These are phyloP conservation scores for Botrytis fabae DNA, from an alignment of 2,329 filamentous ascomycete genomes.

Conservation along the genomic window DNA sequence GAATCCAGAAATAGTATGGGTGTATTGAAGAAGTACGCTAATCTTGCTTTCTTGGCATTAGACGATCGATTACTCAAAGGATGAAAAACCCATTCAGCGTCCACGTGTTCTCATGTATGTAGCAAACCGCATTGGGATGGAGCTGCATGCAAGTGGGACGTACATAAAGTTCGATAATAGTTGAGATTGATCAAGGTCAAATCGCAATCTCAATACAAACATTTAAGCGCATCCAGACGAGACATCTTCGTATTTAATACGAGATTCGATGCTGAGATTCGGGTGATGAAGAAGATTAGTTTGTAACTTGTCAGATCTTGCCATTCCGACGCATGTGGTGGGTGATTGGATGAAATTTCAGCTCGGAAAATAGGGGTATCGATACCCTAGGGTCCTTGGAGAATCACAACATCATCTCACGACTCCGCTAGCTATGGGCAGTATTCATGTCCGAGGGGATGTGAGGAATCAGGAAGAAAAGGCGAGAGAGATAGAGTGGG, in stretches of 20 bases:
- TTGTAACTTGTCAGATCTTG: not conserved
- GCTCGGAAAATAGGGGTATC: not conserved
- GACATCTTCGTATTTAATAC: not conserved
- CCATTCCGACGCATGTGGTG: not conserved
- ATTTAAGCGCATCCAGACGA: not conserved
- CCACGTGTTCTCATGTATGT: not conserved
- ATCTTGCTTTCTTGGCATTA: not conserved
- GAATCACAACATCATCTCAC: not conserved
- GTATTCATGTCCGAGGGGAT: not conserved
- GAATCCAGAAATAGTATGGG: not conserved
- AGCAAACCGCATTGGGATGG: not conserved
- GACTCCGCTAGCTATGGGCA: not conserved
- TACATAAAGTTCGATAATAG: not conserved
- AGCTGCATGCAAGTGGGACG: not conserved
- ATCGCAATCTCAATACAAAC: not conserved
- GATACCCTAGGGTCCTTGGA: not conserved
- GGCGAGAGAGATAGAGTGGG: not conserved
- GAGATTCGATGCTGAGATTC: not conserved
- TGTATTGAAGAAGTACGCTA: not conserved
- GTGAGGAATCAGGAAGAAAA: not conserved
- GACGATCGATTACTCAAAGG: not conserved
- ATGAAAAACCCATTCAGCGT: not conserved
- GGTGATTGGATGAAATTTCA: not conserved
- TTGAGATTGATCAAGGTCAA: not conserved
- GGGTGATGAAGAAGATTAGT: not conserved